These are phyloP conservation scores for Cryptosporidium sp. DNA, from an alignment of 169 alveolate species.

Conservation along the genomic window DNA sequence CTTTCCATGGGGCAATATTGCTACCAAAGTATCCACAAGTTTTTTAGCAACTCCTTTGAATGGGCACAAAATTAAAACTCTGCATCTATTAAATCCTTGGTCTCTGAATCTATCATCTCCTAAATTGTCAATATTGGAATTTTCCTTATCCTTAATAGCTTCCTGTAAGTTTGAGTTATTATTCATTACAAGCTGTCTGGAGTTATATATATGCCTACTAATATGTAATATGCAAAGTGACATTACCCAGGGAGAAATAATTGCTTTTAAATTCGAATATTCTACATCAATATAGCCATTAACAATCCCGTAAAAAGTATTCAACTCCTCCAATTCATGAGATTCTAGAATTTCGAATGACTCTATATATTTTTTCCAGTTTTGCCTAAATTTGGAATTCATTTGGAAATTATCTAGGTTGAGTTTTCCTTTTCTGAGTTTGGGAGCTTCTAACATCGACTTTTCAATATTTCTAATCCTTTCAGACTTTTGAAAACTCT, in stretches of 20 bases:
- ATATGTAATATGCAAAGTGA: slow-evolving; percentile 42
- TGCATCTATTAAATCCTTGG: slow-evolving; percentile 87
- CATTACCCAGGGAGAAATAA: slow-evolving; percentile 56
- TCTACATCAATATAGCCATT: slow-evolving; percentile 79
- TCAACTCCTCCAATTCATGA: slow-evolving; percentile 47
- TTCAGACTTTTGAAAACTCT: not conserved
- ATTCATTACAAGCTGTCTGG: slow-evolving; percentile 34
- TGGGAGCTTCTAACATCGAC: not conserved
- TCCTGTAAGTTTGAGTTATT: slow-evolving; percentile 34
- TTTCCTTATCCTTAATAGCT: slow-evolving; percentile 22
- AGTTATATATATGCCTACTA: slow-evolving; percentile 38
- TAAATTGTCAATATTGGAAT: slow-evolving; percentile 31
- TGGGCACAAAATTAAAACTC: slow-evolving; percentile 85
- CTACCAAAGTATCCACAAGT: slow-evolving; percentile 78
- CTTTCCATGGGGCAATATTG: slow-evolving; percentile 80
- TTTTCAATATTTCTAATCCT: slow-evolving; percentile 17
- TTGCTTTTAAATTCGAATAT: slow-evolving; percentile 51
- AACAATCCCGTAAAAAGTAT: slow-evolving; percentile 75
- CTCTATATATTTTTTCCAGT: slow-evolving; percentile 21
- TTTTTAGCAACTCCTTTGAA: slow-evolving; percentile 82
- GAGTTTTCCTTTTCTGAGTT: not conserved
- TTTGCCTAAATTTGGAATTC: slow-evolving; percentile 19
- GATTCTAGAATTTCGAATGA: not conserved
- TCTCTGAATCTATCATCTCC: slow-evolving; percentile 78
- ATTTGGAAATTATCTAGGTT: not conserved